Conservation (phyloP, 768 basidiomycete species). For the Gautieria morchelliformis region DNA sequence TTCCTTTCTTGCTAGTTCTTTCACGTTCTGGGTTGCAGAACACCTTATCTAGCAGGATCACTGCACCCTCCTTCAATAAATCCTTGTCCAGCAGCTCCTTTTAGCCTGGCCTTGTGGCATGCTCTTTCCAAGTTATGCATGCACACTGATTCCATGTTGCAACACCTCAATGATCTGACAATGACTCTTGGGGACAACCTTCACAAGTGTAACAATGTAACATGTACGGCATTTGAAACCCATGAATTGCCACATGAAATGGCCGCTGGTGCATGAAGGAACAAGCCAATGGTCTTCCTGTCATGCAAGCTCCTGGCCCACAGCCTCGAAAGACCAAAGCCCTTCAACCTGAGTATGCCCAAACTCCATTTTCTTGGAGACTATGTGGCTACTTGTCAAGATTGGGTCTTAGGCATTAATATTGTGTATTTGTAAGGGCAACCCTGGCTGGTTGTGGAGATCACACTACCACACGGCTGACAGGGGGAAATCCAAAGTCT, state of each 20-base stretch:
- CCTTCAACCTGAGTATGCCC: background rate
- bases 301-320: background rate
- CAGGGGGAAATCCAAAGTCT: too few species aligned
- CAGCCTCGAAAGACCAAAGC: background rate
- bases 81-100: conserved; percentile 26
- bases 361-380: too few species aligned
- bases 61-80: too few species aligned
- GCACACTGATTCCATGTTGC: conserved; percentile 27
- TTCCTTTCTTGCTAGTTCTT: too few species aligned
- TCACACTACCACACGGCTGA: too few species aligned
- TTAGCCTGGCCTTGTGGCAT: conserved; percentile 29
- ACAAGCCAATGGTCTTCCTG: background rate
- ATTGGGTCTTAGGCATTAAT: too few species aligned
- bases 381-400: too few species aligned
- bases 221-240: conserved; percentile 20
- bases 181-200: conserved; percentile 20
- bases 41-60: too few species aligned
- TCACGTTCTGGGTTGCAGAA: too few species aligned
- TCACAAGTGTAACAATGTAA: conserved; percentile 22
- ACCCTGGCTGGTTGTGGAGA: too few species aligned
- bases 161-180: conserved; percentile 14
- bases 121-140: conserved; percentile 28
- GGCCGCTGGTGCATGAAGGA: conserved; percentile 18
- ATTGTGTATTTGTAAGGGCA: too few species aligned
- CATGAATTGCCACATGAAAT: conserved; percentile 30